These are phyloP conservation scores for Cutaneotrichosporon cyanovorans DNA, from an alignment of 1,284 basidiomycete genomes.

Conservation along the genomic window DNA sequence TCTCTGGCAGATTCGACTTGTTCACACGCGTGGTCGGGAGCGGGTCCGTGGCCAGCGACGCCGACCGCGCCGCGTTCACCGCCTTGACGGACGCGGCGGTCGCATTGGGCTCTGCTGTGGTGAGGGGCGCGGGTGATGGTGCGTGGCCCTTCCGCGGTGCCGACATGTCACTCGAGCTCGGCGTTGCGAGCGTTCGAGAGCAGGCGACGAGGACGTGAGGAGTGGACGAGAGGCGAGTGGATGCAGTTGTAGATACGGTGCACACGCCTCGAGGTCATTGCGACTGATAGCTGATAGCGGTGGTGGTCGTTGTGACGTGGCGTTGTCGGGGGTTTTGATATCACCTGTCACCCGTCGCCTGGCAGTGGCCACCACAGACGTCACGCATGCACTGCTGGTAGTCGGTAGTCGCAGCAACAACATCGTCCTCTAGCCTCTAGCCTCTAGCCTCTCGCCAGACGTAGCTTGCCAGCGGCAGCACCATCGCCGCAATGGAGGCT, in stretches of 20 bases:
- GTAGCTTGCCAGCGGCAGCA: too few species aligned
- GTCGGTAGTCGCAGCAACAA: too few species aligned
- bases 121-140: not conserved
- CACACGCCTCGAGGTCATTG: too few species aligned
- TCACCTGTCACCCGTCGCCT: too few species aligned
- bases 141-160: not conserved
- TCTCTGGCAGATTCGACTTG: conserved; percentile 66
- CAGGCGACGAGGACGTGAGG: not conserved
- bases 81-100: not conserved
- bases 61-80: not conserved
- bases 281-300: too few species aligned
- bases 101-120: not conserved
- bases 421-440: too few species aligned
- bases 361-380: too few species aligned
- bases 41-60: conserved; percentile 30
- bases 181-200: too few species aligned
- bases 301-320: too few species aligned
- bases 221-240: not conserved
- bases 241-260: not conserved
- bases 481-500: conserved; percentile 59
- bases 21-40: conserved; percentile 63
- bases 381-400: too few species aligned
- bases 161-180: not conserved
- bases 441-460: too few species aligned
- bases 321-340: too few species aligned